Evolutionary conservation across 495 filamentous ascomycete species (phyloP), one percentile per base, ranked within the genome.

Genomic region (Aspergillus nanangensis): DNA sequence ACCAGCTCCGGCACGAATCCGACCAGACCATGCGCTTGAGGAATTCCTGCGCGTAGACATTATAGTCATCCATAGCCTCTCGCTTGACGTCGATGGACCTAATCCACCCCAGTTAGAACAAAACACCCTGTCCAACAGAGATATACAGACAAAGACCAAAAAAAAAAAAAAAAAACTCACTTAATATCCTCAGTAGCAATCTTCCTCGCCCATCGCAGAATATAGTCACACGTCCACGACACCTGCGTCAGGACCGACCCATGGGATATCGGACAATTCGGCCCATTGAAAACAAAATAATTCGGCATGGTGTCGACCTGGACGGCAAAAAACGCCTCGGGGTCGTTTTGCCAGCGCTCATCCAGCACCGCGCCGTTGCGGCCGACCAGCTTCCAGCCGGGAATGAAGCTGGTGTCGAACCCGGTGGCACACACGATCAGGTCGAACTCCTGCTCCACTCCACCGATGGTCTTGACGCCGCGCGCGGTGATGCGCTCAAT

Each of bases 201-300:
- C 55, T 74, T 71, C 38, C 63, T 58, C 7, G 67, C 38, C 61
- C 69, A 67, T 50, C 63, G 62, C 44, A 70, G 47, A 3, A 75
- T 67, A 29, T 73, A 76, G 38, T 70, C 68, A 3, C 55, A 54
- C 29, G 64, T 65, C 53, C 63, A 69, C 52, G 76, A 72, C 36
- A 79, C 63, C 50, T 67, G 68, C 38, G 72, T 61, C n/a, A 72
- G 67, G 5, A 84, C 61, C 2, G 74, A 76, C 1, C 78, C 78
- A 31, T 72, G 72, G 1, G 75, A 71, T 8, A 78, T 67, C 0
- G 67, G 66, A 20, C 67, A 70, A 44, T 83, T 76, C 0, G 80
- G 80, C 3, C 81, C 82, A 25, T 70, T 67, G 31, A 83, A 60
- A 55, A 70, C 69, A 42, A 78, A 70, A 14, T 66, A 71, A 44